Base-by-base conservation (phyloP, 768 basidiomycete species). In the Phlebiopsis gigantea region DNA sequence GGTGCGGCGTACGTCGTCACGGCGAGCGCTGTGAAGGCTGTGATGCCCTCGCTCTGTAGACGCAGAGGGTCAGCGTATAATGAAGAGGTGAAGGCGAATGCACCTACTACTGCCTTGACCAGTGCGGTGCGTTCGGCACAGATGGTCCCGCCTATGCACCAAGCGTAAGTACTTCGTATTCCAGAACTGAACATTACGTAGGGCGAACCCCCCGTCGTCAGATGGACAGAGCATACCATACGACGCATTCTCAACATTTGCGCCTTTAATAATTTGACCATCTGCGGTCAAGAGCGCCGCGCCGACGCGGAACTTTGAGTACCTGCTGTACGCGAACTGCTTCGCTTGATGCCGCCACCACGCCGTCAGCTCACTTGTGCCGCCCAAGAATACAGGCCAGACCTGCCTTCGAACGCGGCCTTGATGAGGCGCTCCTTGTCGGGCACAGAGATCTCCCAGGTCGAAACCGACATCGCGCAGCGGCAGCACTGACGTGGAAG, bases 101-200 rank as follows among this genome's bases (percentile, higher is more conserved):
- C 2, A 77, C 90, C 70, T 60, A 95, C 94, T 21, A 88, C 84
- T 25, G 93, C 95, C 70, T 97, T 97, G n/a, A 93, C 88, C 53
- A 99, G 76, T 0, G 95, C 95, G 0, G 96, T 98, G 28, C 95
- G 77, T 68, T 99, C 96, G 0, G 96, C 96, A 62, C 96, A 98
- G 57, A 98, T 95, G 0, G 89, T 82, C 1, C 82, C 92, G 4
- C 94, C 94, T 96, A n/a, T n/a, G n/a, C 56, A 12, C 6, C n/a
- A 42, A 12, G 10, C 3, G 21, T 26, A 26, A 12, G 31, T 21
- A 14, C n/a, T 51, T n/a, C 31, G 49, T 22, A 21, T 41, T 6
- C 30, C 31, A 34, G 14, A 34, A 6, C 7, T 14, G 31, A 6
- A 34, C 8, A 9, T 39, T 2, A 9, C 17, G 34, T 39, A 9